A percentile compares a stretch with the other conserved stretches of the same genome.
phyloP scores from a whole-genome alignment of 2,329 filamentous ascomycete species.

The Harringtonia aguacate region DNA sequence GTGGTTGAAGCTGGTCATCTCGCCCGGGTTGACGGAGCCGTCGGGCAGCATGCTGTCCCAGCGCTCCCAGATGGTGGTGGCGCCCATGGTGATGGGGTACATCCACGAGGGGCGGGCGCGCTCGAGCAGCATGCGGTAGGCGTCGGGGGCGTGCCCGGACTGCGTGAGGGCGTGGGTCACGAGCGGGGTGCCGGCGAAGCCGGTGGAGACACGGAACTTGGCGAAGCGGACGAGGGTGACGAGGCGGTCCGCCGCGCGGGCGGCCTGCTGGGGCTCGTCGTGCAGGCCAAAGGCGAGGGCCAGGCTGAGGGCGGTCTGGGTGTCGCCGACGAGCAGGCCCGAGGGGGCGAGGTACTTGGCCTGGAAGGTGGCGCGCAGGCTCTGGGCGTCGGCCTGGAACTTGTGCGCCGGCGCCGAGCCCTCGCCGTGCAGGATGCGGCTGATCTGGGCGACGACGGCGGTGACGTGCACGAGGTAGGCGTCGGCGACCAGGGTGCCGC shows the following conservation, averaged over 20 bases:
- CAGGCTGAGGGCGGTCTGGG: constrained; percentile 18
- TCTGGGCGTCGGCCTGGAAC: constrained; percentile 17
- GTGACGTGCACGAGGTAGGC: constrained; percentile 25
- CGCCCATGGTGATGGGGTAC: constrained; percentile 26
- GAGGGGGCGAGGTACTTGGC: constrained; percentile 11
- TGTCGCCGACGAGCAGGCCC: constrained; percentile 11
- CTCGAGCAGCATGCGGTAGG: constrained; percentile 25
- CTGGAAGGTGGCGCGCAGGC: constrained; percentile 12
- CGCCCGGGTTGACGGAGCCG: too few species aligned
- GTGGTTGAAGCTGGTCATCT: constrained; percentile 31
- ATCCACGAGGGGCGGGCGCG: constrained; percentile 23
- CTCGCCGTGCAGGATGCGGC: constrained; percentile 12
- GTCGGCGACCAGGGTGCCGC: constrained; percentile 23
- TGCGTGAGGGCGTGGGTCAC: constrained; percentile 11
- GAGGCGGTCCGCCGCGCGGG: constrained; percentile 5
- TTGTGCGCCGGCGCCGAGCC: constrained; percentile 10
- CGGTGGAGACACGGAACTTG: constrained; percentile 15
- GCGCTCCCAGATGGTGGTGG: constrained; percentile 31
- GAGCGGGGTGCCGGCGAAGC: constrained; percentile 17
- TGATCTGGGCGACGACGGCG: constrained; percentile 15
- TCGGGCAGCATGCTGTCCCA: too few species aligned
- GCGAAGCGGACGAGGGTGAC: constrained; percentile 4
- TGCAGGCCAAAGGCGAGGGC: constrained; percentile 15
- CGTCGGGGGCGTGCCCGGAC: constrained; percentile 3
- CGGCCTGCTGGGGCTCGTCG: background rate